Base-by-base conservation (phyloP, 163 green algal species). In the Chlamydomonas reinhardtii region DNA sequence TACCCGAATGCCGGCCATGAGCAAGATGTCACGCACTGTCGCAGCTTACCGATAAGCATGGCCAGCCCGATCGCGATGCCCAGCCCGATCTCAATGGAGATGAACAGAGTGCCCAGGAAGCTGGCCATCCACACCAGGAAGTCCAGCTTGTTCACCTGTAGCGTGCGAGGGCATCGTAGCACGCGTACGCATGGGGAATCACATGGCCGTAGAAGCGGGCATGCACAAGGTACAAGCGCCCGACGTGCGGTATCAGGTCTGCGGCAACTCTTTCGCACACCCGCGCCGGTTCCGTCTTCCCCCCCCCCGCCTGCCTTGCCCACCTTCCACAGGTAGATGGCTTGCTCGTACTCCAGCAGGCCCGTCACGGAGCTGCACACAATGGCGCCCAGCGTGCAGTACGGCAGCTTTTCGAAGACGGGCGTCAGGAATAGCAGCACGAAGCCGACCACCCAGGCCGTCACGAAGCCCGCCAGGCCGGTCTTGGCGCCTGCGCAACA, bases 361-460 rank as follows among this genome's bases (percentile, higher is more conserved):
- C 89, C 85, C 19, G 94, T 74, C 34, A 98, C 93, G 24, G 92
- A 94, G 27, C 87, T 88, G 76, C 98, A 97, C 83, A 99, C 95
- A 86, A 99, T 98, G 56, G 97, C 96, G 37, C 90, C 96, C 86
- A 97, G 92, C 4, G 91, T 93, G 90, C 96, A 97, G 72, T 95
- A 89, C 4, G 92, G 93, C 91, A 99, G 94, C 81, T 96, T 90
- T 2, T 89, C 86, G 88, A 99, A 98, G 19, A 99, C 90, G 0
- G 89, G 90, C 29, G 96, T 98, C 73, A 98, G 87, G 80, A 95
- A 93, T 31, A 98, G 93, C 76, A 98, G 93, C 76, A 95, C 93
- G 48, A 97, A 85, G 89, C 96, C 95, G 19, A 98, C 92, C 64
- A 92, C 81, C 65, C 86, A 89, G 62, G 82, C 70, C 0, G 87